Conservation (phyloP, 1,284 basidiomycete genomes). For the Cryptococcus sp. region DNA sequence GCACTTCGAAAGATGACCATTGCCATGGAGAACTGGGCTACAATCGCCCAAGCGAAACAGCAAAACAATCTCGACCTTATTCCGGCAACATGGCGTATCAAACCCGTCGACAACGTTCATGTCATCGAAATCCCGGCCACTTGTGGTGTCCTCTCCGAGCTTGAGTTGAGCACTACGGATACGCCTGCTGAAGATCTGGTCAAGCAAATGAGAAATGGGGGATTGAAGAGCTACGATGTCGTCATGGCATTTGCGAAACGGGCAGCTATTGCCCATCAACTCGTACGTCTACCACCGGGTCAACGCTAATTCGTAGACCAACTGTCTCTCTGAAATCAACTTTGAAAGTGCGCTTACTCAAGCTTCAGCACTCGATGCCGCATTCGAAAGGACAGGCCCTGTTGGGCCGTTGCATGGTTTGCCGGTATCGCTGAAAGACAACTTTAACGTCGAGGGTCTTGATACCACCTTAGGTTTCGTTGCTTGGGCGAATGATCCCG, state of each 20-base stretch:
- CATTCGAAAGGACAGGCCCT: conserved; percentile 41
- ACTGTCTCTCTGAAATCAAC: conserved; percentile 51
- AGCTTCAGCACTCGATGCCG: conserved; percentile 48
- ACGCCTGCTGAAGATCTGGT: conserved; percentile 35
- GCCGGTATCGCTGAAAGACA: conserved; percentile 51
- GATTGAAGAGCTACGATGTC: conserved; percentile 30
- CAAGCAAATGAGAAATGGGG: conserved; percentile 19
- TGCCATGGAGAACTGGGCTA: too few relatives aligned
- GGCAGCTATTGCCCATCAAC: conserved; percentile 72
- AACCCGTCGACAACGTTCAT: conserved; percentile 49
- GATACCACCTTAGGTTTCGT: conserved; percentile 39
- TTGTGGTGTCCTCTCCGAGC: conserved; percentile 58
- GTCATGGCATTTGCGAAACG: conserved; percentile 65
- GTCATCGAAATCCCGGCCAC: conserved; percentile 58
- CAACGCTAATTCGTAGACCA: conserved; percentile 33
- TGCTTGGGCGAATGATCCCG: conserved; percentile 30
- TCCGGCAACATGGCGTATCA: conserved; percentile 59
- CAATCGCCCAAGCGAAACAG: too few relatives aligned
- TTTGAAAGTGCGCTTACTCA: conserved; percentile 47
- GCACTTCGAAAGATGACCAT: too few relatives aligned
- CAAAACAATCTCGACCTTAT: too few relatives aligned
- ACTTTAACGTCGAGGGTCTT: conserved; percentile 45
- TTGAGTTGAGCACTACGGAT: conserved; percentile 66
- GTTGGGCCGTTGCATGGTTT: conserved; percentile 53
- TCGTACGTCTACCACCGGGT: conserved; percentile 55